Conservation (phyloP, 1,284 basidiomycete species). For the Wolfiporia cocos region DNA sequence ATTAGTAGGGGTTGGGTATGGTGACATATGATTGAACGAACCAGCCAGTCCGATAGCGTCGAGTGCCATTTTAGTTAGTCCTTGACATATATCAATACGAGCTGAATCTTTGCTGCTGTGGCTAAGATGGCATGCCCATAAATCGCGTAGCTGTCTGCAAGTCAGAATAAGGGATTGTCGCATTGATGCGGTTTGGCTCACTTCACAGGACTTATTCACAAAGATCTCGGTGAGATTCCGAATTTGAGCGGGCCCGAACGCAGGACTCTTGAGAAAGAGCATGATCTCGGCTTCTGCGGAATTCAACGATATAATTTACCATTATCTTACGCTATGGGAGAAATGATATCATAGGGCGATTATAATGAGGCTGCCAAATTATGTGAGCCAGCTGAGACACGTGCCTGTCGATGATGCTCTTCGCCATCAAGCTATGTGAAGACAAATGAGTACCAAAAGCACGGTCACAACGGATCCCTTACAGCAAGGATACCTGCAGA, state of each 20-base stretch:
- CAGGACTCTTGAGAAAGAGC: constrained; percentile 37
- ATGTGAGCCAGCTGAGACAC: background rate
- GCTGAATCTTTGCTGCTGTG: constrained; percentile 9
- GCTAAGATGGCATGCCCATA: constrained; percentile 14
- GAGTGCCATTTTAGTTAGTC: constrained; percentile 37
- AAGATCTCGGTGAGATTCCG: constrained; percentile 49
- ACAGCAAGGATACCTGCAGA: background rate
- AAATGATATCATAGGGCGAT: background rate
- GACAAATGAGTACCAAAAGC: background rate
- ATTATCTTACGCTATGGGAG: constrained; percentile 9
- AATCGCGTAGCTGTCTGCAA: constrained; percentile 20
- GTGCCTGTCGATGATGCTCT: constrained; percentile 13
- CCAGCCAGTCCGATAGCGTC: constrained; percentile 46
- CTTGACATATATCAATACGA: constrained; percentile 34
- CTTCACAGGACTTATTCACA: constrained; percentile 43
- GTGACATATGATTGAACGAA: constrained; percentile 2
- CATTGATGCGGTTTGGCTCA: constrained; percentile 12
- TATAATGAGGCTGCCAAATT: too few species aligned
- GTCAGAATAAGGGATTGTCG: background rate
- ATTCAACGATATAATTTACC: constrained; percentile 5
- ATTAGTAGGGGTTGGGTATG: background rate
- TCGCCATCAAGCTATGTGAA: constrained; percentile 4
- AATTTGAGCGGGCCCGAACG: constrained; percentile 48
- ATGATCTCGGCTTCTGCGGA: background rate
- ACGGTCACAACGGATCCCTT: background rate